Base-by-base conservation (phyloP, 2,329 filamentous ascomycete species). In the Chaetoscypha palmicola region DNA sequence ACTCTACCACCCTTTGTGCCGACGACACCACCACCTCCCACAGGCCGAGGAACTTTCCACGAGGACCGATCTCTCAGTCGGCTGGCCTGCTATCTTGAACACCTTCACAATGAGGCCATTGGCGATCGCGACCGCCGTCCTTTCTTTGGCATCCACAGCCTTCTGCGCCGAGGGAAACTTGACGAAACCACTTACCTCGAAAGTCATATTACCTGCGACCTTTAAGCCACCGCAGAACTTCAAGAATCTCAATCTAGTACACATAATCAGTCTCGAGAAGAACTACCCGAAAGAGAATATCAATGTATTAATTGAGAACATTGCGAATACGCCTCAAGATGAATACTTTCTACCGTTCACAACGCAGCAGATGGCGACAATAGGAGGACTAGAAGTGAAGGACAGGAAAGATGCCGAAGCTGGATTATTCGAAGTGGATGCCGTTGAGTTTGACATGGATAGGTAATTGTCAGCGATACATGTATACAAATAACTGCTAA, bases 341-440 rank as follows among this genome's bases (percentile, higher is more conserved):
- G 84, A 94, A 66, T 98, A 98, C 74, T 97, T 83, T 66, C 60
- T 98, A 41, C 86, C 90, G 3, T 94, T 98, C 62, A 83, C 86
- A 45, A 72, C 81, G 47, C 76, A 82, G 51, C 73, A 87, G 65
- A 77, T 95, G 58, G 76, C 79, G 52, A 81, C 77, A 53, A 70
- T 97, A 50, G 92, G 91, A 53, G 88, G 84, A 30, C 69, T 98
- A 46, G 90, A 97, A 68, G 92, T 90, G 42, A 87, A 84, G 70
- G 88, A 97, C 65, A 92, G 90, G 73, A 95, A 95, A 67, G 77
- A 89, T 52, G 66, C 76, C 26, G 74, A 73, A 41, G 73, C 78
- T 54, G 77, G 75, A 10, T 72, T 76, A 24, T 94, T 96, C 64
- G 66, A 68, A 38, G 80, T 83, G 32, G 81, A 86, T 54, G 68